phyloP scores from a whole-genome alignment of 495 filamentous ascomycete species.

The Penicillium argentinense region DNA sequence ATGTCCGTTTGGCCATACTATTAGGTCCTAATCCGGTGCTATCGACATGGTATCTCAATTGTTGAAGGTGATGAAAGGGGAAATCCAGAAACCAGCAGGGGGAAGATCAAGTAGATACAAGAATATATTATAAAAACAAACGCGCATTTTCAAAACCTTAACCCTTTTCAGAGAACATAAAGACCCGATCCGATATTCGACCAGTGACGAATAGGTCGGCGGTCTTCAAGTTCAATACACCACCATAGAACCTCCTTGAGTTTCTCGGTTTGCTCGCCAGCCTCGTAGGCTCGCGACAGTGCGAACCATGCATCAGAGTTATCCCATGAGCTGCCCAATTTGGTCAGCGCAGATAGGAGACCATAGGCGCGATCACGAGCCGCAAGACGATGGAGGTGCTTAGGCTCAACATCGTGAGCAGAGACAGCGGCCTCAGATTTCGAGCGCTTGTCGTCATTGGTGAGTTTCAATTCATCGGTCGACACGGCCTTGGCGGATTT shows the following conservation, averaged over 20 bases:
- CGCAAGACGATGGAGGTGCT: conserved; percentile 72
- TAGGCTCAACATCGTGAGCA: conserved; percentile 46
- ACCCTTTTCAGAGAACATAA: conserved; percentile 39
- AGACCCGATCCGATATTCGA: conserved; percentile 47
- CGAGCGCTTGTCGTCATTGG: conserved; percentile 10
- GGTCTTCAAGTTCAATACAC: conserved; percentile 64
- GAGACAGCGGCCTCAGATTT: conserved; percentile 7
- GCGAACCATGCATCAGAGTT: conserved; percentile 91
- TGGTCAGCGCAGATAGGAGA: conserved; percentile 76
- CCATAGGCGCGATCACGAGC: conserved; percentile 84
- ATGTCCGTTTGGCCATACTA: conserved; percentile 13
- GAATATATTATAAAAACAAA: conserved; percentile 18
- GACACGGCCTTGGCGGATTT: conserved; percentile 22
- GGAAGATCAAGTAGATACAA: conserved; percentile 30
- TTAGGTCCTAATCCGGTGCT: conserved; percentile 14
- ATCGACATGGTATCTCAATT: conserved; percentile 35
- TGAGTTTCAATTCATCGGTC: conserved; percentile 23
- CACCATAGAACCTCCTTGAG: conserved; percentile 74
- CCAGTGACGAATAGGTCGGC: conserved; percentile 49
- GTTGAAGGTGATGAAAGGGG: conserved; percentile 15
- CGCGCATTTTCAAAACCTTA: conserved; percentile 1
- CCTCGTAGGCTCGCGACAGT: conserved; percentile 81
- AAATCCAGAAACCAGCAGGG: conserved; percentile 11
- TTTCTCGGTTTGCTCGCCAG: conserved; percentile 77
- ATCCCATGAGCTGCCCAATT: conserved; percentile 87